Evolutionary conservation across 139 green algal species (phyloP).

Genomic region (Axilococcus clingmanii): DNA sequence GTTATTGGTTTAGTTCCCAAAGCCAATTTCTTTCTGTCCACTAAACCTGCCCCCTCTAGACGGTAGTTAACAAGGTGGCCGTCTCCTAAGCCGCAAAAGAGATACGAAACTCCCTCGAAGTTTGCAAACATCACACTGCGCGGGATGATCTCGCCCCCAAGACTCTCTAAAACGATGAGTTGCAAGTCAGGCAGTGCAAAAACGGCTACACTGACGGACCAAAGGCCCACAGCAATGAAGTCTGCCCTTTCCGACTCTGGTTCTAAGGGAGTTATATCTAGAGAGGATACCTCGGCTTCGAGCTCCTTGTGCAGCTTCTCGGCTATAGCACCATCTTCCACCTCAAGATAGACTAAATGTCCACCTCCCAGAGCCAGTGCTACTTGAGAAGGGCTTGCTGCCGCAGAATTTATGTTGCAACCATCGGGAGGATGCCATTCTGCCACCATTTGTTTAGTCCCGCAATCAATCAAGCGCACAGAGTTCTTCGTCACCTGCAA

Average conservation of each 20-base stretch:
- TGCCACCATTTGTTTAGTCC: constrained; percentile 26
- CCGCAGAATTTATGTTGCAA: constrained; percentile 59
- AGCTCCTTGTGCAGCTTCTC: constrained; percentile 43
- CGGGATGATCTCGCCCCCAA: constrained; percentile 72
- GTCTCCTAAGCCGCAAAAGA: constrained; percentile 62
- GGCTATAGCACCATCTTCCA: constrained; percentile 34
- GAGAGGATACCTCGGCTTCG: constrained; percentile 75
- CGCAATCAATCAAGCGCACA: constrained; percentile 44
- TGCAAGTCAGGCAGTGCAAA: constrained; percentile 37
- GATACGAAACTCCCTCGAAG: constrained; percentile 72
- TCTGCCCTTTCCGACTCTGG: constrained; percentile 6
- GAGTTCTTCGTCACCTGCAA: constrained; percentile 64
- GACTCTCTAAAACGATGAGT: constrained; percentile 23
- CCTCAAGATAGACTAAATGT: constrained; percentile 58
- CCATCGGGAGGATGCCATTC: constrained; percentile 54
- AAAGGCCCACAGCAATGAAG: constrained; percentile 56
- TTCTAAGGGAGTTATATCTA: constrained; percentile 75
- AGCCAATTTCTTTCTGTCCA: constrained; percentile 67
- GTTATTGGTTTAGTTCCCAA: constrained; percentile 89
- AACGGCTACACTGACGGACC: constrained; percentile 41
- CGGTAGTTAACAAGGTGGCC: constrained; percentile 25
- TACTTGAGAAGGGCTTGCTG: constrained; percentile 66
- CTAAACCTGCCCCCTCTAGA: constrained; percentile 16
- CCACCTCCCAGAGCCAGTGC: constrained; percentile 52
- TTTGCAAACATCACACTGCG: constrained; percentile 65